A percentile compares a stretch with the other conserved stretches of the same genome.
phyloP scores from a whole-genome alignment of 768 basidiomycete genomes.

The Hygrocybe punicea region DNA sequence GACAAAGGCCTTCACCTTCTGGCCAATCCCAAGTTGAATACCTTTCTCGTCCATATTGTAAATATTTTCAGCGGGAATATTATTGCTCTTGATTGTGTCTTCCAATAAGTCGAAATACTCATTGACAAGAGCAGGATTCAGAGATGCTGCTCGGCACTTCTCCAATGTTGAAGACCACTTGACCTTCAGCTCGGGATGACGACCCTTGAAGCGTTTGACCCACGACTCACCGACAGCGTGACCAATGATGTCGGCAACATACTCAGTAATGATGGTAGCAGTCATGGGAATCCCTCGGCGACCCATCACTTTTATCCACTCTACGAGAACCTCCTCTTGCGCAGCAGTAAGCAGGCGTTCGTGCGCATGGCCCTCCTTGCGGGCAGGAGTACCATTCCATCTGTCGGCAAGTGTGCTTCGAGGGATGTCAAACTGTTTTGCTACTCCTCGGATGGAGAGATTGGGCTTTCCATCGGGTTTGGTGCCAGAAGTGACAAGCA shows the following conservation, averaged over 20 bases:
- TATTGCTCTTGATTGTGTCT: constrained; percentile 17
- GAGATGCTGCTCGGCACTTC: constrained; percentile 21
- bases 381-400: background rate
- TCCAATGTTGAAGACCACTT: constrained; percentile 13
- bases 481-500: constrained; percentile 6
- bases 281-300: constrained; percentile 19
- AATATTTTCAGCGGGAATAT: constrained; percentile 27
- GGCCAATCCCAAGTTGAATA: constrained; percentile 24
- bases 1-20: constrained; percentile 23
- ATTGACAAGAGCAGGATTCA: constrained; percentile 31
- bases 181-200: constrained; percentile 22
- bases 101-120: constrained; percentile 25
- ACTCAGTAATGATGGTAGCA: constrained; percentile 11
- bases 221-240: constrained; percentile 8
- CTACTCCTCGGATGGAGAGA: constrained; percentile 16
- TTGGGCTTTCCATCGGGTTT: constrained; percentile 6
- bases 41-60: constrained; percentile 37
- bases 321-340: constrained; percentile 22
- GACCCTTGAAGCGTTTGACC: background rate
- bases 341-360: constrained; percentile 21
- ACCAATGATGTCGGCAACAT: constrained; percentile 17
- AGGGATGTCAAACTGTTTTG: constrained; percentile 17
- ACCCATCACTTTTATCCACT: constrained; percentile 23
- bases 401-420: constrained; percentile 2
- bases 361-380: constrained; percentile 13